These are phyloP conservation scores for Trifolium repens DNA, from an alignment of 306 rosid species.

Conservation along the genomic window DNA sequence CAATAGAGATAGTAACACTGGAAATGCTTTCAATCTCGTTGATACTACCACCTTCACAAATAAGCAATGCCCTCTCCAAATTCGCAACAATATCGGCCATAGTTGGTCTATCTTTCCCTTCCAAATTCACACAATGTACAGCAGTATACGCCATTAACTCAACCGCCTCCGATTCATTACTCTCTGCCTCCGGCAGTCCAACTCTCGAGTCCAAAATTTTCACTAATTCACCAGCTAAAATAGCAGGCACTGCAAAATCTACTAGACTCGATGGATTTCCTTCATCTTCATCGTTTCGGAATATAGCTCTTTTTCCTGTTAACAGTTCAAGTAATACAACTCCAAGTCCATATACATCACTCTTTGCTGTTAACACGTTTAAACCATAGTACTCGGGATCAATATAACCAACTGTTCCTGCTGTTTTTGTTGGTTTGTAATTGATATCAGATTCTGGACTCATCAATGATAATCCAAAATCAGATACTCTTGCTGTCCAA, in stretches of 20 bases:
- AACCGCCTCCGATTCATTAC: conserved; percentile 77
- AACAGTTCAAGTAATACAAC: conserved; percentile 81
- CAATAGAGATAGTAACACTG: conserved; percentile 65
- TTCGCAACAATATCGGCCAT: conserved; percentile 85
- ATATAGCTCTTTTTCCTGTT: conserved; percentile 92
- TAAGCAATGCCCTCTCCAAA: conserved; percentile 72
- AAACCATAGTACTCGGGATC: conserved; percentile 97
- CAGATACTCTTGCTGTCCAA: conserved; percentile 89
- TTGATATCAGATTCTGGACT: conserved; percentile 66
- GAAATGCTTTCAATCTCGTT: conserved; percentile 62
- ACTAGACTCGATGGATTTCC: conserved; percentile 70
- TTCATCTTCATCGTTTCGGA: conserved; percentile 60
- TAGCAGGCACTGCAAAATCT: conserved; percentile 79
- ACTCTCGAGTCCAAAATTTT: conserved; percentile 74
- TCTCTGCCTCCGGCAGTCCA: conserved; percentile 60
- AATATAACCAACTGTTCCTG: conserved; percentile 89
- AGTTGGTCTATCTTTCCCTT: conserved; percentile 92
- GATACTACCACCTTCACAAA: conserved; percentile 59
- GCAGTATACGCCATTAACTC: conserved; percentile 83
- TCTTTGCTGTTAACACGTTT: conserved; percentile 81
- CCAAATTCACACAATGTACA: conserved; percentile 82
- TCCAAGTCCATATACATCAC: conserved; percentile 94
- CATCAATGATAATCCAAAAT: conserved; percentile 85
- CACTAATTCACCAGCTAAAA: conserved; percentile 70
- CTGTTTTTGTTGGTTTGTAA: conserved; percentile 64